phyloP scores from a whole-genome alignment of 2,329 filamentous ascomycete genomes.

The Neurospora crassa region DNA sequence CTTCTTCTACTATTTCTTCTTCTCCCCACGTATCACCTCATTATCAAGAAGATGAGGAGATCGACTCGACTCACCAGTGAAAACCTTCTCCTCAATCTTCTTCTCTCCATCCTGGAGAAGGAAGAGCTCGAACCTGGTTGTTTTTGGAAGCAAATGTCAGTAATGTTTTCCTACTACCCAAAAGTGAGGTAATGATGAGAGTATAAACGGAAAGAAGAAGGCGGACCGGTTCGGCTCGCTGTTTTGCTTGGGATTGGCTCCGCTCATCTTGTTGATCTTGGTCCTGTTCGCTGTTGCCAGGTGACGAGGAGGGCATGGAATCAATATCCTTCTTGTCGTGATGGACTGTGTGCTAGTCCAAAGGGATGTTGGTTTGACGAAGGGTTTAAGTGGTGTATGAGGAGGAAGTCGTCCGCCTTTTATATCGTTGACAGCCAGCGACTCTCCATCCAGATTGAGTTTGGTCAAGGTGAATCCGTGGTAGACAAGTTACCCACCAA shows the following conservation, averaged over 20 bases:
- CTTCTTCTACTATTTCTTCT: not conserved
- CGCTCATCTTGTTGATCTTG: constrained; percentile 23
- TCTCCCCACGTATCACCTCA: not conserved
- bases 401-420: not conserved
- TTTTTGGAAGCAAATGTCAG: not conserved
- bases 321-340: not conserved
- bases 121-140: constrained; percentile 80
- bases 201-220: not conserved
- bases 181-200: not conserved
- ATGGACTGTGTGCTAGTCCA: not conserved
- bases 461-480: not conserved
- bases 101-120: constrained; percentile 80
- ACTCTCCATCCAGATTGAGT: not conserved
- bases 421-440: not conserved
- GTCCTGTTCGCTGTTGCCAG: not conserved
- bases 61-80: constrained; percentile 59
- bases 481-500: not conserved
- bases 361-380: not conserved
- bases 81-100: constrained; percentile 81
- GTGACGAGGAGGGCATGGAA: not conserved
- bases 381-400: not conserved
- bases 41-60: too few relatives aligned
- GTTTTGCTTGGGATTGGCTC: constrained; percentile 27
- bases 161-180: not conserved
- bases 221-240: not conserved